Evolutionary conservation across 371 early-diverging fungal species (phyloP).

Genomic region (Mucor indicus): DNA sequence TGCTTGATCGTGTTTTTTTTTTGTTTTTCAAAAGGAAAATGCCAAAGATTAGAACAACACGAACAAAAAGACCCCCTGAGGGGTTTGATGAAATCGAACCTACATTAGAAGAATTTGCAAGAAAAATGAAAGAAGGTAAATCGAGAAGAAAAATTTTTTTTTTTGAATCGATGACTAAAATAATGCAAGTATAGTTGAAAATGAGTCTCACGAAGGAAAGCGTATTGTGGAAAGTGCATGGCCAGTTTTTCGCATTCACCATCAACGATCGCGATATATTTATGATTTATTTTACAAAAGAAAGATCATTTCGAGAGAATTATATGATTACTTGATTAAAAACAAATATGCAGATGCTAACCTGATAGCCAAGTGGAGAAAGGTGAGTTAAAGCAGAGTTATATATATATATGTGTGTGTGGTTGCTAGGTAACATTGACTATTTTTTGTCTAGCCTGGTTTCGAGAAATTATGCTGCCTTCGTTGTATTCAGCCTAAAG

Average conservation of each 20-base stretch:
- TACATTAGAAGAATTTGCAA: conserved; percentile 85
- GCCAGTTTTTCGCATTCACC: conserved; percentile 97
- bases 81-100: conserved; percentile 97
- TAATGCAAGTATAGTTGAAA: conserved; percentile 72
- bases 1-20: conserved; percentile 1
- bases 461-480: conserved; percentile 98
- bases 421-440: too few relatives aligned
- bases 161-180: not conserved
- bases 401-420: not conserved
- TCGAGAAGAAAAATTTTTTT: not conserved
- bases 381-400: too few relatives aligned
- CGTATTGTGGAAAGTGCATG: conserved; percentile 92
- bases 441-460: conserved; percentile 63
- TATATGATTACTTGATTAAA: conserved; percentile 92
- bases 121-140: conserved; percentile 95
- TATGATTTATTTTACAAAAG: conserved; percentile 95
- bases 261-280: conserved; percentile 94
- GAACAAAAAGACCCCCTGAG: conserved; percentile 87
- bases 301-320: conserved; percentile 86
- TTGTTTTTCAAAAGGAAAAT: conserved; percentile 27
- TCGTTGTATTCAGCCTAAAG: conserved; percentile 94
- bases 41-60: conserved; percentile 76
- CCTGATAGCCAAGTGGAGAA: conserved; percentile 98
- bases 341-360: conserved; percentile 91
- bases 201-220: conserved; percentile 93